phyloP scores from a whole-genome alignment of 129 eudicot genomes.

The Rutidosis leptorrhynchoides region DNA sequence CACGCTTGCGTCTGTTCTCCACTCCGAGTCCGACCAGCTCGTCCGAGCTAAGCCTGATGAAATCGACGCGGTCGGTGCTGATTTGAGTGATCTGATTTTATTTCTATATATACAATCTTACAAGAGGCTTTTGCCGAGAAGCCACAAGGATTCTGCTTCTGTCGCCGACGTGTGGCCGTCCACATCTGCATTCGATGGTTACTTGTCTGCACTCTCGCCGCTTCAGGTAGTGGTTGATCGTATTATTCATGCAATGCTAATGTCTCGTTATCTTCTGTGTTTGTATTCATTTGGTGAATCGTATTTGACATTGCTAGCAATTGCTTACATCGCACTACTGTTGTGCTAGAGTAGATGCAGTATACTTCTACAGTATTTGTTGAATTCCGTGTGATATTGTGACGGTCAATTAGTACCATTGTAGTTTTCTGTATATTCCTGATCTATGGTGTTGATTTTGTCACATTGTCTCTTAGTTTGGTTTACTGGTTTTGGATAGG shows the following conservation, averaged over 20 bases:
- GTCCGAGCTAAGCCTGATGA: constrained; percentile 49
- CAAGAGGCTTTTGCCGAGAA: constrained; percentile 69
- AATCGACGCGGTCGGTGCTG: constrained; percentile 52
- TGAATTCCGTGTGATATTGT: too few species aligned
- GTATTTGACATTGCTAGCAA: too few species aligned
- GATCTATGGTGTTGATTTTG: too few species aligned
- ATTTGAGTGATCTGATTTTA: constrained; percentile 79
- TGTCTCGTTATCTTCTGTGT: too few species aligned
- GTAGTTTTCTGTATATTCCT: too few species aligned
- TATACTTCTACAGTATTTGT: too few species aligned
- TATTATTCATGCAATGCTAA: not conserved
- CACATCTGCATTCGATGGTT: constrained; percentile 86
- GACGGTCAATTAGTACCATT: too few species aligned
- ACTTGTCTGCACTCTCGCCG: constrained; percentile 83
- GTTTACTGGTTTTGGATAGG: too few species aligned
- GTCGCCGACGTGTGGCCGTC: constrained; percentile 97
- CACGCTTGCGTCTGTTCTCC: constrained; percentile 55
- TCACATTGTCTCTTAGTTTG: too few species aligned
- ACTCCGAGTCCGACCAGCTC: constrained; percentile 56
- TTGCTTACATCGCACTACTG: too few species aligned
- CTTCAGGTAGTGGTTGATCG: constrained; percentile 68
- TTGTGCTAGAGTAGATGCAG: too few species aligned
- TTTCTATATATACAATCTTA: constrained; percentile 75
- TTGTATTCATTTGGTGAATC: too few species aligned
- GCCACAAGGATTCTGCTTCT: constrained; percentile 78